Percentiles rank a stretch among this genome's conserved stretches.
phyloP scores from a whole-genome alignment of 108 stramenopile genomes.

The Ochromonas danica region DNA sequence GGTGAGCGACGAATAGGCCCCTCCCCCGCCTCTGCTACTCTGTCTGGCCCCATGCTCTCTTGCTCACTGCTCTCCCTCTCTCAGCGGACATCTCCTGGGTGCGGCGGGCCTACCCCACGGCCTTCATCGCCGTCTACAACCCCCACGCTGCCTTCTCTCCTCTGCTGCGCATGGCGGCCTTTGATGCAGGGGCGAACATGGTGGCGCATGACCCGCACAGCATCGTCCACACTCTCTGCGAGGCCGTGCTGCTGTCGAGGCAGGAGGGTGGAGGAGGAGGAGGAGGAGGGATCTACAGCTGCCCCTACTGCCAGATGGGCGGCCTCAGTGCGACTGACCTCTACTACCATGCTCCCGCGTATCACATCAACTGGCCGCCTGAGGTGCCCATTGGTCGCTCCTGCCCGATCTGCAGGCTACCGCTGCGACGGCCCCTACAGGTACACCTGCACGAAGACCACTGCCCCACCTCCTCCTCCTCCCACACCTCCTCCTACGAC shows the following conservation, averaged over 20 bases:
- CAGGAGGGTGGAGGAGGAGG: neutral
- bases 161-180: neutral
- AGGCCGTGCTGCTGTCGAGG: neutral
- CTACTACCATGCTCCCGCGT: neutral
- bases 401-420: neutral
- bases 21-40: too few species aligned
- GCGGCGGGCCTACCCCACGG: neutral
- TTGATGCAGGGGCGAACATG: conserved; percentile 32
- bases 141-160: neutral
- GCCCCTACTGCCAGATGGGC: conserved; percentile 9
- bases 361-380: conserved; percentile 16
- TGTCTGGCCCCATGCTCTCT: too few species aligned
- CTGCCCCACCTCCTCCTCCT: too few species aligned
- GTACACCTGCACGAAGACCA: too few species aligned
- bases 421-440: neutral
- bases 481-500: too few species aligned
- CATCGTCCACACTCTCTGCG: neutral
- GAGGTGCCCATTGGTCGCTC: neutral
- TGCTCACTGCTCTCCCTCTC: neutral
- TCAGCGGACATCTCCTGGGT: neutral
- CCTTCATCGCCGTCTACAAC: conserved; percentile 21
- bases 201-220: conserved; percentile 1
- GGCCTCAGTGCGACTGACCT: neutral
- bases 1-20: too few species aligned
- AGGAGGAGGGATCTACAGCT: too few species aligned